Evolutionary conservation across 2,329 filamentous ascomycete species (phyloP).

Genomic region (Verticillium isaacii): DNA sequence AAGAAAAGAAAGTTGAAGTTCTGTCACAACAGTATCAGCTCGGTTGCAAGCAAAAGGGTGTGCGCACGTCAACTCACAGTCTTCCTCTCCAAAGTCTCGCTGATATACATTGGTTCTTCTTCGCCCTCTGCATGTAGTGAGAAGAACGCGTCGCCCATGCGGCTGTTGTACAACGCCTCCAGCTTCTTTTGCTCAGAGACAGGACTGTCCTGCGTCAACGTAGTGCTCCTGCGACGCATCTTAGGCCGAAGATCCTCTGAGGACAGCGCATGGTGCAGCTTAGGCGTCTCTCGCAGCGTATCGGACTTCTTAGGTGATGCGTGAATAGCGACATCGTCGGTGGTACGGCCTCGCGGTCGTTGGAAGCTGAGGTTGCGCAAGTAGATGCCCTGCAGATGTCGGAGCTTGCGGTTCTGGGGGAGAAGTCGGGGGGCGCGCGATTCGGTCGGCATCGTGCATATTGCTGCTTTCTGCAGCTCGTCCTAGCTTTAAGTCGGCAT

Average conservation of each 20-base stretch:
- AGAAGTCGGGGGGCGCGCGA: conserved; percentile 44
- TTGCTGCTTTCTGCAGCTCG: not conserved
- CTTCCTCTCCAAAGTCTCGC: conserved; percentile 72
- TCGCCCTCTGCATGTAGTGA: conserved; percentile 67
- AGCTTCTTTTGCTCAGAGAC: conserved; percentile 65
- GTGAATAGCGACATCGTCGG: conserved; percentile 71
- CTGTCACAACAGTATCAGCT: conserved; percentile 23
- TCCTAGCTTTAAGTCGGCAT: not conserved
- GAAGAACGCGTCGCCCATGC: conserved; percentile 86
- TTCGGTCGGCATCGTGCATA: conserved; percentile 10
- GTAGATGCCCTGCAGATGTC: conserved; percentile 82
- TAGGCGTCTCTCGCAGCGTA: conserved; percentile 39
- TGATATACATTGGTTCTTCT: conserved; percentile 79
- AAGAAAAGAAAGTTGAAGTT: conserved; percentile 90
- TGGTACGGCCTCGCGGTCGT: conserved; percentile 52
- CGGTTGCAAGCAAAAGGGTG: not conserved
- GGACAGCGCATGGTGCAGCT: conserved; percentile 52
- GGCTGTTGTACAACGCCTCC: conserved; percentile 64
- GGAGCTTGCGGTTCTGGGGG: conserved; percentile 77
- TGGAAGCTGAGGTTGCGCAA: conserved; percentile 78
- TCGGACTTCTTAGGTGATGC: conserved; percentile 64
- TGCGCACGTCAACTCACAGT: conserved; percentile 44
- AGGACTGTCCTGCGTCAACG: conserved; percentile 40
- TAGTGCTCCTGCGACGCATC: conserved; percentile 43
- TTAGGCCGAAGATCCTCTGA: conserved; percentile 43